A percentile compares a stretch with the other conserved stretches of the same genome.
These are phyloP conservation scores for Tuber magnatum DNA, from an alignment of 495 filamentous ascomycete genomes.

Conservation along the genomic window DNA sequence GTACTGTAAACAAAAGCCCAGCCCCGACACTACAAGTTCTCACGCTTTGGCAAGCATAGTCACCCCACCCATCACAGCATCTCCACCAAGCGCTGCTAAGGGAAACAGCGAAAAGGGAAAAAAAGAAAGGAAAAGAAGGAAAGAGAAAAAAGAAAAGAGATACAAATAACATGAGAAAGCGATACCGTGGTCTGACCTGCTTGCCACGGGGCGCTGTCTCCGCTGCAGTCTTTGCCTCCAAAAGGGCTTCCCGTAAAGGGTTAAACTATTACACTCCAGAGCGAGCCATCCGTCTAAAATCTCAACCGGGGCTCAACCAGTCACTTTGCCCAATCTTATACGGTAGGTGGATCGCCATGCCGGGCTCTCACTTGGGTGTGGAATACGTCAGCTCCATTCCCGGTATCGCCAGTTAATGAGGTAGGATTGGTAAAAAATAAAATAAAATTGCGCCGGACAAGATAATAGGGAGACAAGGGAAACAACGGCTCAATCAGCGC, in stretches of 20 bases:
- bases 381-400: not conserved
- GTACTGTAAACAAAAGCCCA: not conserved
- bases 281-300: no score
- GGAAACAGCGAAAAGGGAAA: not conserved
- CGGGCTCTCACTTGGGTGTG: no score
- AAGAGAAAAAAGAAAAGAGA: no score
- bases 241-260: no score
- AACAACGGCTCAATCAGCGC: not conserved
- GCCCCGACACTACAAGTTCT: not conserved
- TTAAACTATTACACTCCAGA: no score
- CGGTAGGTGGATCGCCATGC: no score
- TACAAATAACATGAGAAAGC: not conserved
- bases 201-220: not conserved
- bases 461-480: not conserved
- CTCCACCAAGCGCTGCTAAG: not conserved
- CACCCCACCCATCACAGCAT: no score
- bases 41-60: not conserved
- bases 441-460: no score
- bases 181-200: no score
- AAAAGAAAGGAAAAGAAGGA: not conserved
- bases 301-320: no score
- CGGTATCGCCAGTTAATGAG: not conserved
- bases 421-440: not conserved
- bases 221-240: not conserved
- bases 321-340: no score